A percentile compares a stretch with the other conserved stretches of the same genome.
Evolutionary conservation across 768 basidiomycete species (phyloP).

Genomic region (Naganishia vaughanmartiniae): DNA sequence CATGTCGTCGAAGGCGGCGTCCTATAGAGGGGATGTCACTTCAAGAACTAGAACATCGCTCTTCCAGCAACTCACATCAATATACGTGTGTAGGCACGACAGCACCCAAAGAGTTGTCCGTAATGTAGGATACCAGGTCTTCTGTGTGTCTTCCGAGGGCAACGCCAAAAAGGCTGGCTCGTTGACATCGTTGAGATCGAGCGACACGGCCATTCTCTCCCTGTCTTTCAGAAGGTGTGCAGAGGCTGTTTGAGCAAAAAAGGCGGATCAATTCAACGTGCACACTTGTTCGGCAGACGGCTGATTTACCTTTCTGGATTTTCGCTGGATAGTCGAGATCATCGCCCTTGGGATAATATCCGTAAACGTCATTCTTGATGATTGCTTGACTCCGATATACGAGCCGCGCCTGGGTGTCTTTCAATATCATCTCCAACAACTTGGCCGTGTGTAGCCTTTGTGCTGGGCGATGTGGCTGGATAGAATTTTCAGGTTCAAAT

Average conservation of each 20-base stretch:
- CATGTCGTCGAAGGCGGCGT: constrained; percentile 93
- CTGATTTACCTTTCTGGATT: constrained; percentile 60
- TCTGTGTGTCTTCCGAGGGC: constrained; percentile 68
- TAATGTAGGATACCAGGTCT: constrained; percentile 89
- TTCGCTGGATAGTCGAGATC: constrained; percentile 86
- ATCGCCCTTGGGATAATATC: constrained; percentile 66
- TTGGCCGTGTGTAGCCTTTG: constrained; percentile 72
- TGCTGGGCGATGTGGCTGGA: constrained; percentile 49
- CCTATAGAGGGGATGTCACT: constrained; percentile 57
- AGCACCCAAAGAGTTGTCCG: constrained; percentile 87
- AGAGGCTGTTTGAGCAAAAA: constrained; percentile 6
- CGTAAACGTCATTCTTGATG: constrained; percentile 80
- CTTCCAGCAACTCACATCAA: constrained; percentile 64
- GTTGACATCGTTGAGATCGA: constrained; percentile 56
- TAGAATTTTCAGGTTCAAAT: constrained; percentile 20
- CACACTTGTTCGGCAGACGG: not conserved
- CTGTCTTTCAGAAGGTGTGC: constrained; percentile 21
- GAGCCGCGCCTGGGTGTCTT: constrained; percentile 91
- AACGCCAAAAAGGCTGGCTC: constrained; percentile 61
- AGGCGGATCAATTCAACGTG: not conserved
- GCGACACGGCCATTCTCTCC: constrained; percentile 33
- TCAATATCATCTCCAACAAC: constrained; percentile 81
- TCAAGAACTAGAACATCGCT: not conserved
- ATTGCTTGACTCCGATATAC: constrained; percentile 95
- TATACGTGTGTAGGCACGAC: constrained; percentile 81